Conservation (phyloP, 1,139 yeast genomes). For the Yamadazyma jaroonii region DNA sequence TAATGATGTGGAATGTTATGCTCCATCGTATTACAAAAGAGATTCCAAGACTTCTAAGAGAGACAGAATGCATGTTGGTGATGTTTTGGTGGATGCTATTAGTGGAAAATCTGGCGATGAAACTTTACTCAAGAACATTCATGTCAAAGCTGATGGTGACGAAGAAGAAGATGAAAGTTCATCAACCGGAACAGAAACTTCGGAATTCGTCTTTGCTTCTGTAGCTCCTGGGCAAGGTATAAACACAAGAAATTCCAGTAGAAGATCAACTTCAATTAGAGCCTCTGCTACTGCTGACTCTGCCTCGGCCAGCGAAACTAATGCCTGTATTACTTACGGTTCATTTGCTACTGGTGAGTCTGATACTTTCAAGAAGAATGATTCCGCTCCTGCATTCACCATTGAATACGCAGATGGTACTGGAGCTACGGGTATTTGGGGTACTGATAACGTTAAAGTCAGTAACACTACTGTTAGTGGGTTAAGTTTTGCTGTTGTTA, state of each 20-base stretch:
- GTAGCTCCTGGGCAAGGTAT: neutral
- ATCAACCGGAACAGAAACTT: neutral
- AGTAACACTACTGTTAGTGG: conserved; percentile 44
- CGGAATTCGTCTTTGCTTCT: neutral
- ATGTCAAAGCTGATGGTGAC: too few species aligned
- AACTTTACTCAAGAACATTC: neutral
- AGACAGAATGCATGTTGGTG: neutral
- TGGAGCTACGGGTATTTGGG: conserved; percentile 6
- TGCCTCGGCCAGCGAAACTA: neutral
- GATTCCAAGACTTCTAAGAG: neutral
- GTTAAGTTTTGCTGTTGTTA: conserved; percentile 50
- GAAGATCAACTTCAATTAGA: neutral
- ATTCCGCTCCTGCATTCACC: conserved; percentile 1
- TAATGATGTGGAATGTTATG: conserved; percentile 18
- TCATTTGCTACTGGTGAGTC: conserved; percentile 1
- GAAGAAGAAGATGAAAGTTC: too few species aligned
- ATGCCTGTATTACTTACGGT: neutral
- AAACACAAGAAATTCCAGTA: neutral
- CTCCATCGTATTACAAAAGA: neutral
- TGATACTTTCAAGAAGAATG: conserved; percentile 1
- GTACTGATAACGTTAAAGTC: conserved; percentile 47
- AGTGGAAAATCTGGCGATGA: neutral
- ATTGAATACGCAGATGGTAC: conserved; percentile 35
- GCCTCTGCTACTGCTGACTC: neutral
- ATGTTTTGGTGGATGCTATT: too few species aligned